Evolutionary conservation across 1,284 basidiomycete species (phyloP).

Genomic region (Inonotus hispidus): DNA sequence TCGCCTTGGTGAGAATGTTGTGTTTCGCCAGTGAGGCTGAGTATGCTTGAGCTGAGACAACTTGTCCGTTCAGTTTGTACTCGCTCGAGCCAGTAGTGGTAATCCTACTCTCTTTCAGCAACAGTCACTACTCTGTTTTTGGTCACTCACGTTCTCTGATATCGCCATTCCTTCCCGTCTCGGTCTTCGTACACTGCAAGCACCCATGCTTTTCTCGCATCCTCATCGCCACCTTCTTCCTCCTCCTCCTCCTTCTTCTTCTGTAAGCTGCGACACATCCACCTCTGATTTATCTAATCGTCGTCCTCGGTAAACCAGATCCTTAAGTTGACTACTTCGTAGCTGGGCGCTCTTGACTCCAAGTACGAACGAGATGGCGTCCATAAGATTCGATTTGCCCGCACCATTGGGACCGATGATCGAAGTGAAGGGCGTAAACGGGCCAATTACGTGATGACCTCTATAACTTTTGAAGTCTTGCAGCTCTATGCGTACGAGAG

Average conservation of each 20-base stretch:
- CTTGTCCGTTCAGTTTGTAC: constrained; percentile 77
- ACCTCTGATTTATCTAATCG: constrained; percentile 57
- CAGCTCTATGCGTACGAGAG: constrained; percentile 75
- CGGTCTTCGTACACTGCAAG: constrained; percentile 84
- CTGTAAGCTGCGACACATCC: constrained; percentile 42
- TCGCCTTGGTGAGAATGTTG: constrained; percentile 98
- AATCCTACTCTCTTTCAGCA: constrained; percentile 41
- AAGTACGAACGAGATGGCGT: constrained; percentile 98
- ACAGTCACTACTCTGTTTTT: not conserved
- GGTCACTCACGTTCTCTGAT: constrained; percentile 77
- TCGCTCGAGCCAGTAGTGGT: constrained; percentile 82
- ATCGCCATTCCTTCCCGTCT: constrained; percentile 78
- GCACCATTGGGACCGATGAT: constrained; percentile 99
- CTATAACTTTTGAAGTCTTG: constrained; percentile 83
- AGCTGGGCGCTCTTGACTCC: constrained; percentile 94
- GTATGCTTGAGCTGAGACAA: constrained; percentile 81
- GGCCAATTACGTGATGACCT: constrained; percentile 83
- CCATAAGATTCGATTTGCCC: constrained; percentile 99
- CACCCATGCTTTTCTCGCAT: constrained; percentile 92
- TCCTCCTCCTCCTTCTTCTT: constrained; percentile 55
- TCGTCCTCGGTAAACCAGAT: constrained; percentile 91
- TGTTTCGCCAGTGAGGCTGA: constrained; percentile 81
- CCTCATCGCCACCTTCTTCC: constrained; percentile 58
- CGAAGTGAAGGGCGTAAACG: constrained; percentile 90
- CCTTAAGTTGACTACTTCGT: constrained; percentile 88